Conservation (phyloP, 1,284 basidiomycete species). For the Cryptococcus neoformans region DNA sequence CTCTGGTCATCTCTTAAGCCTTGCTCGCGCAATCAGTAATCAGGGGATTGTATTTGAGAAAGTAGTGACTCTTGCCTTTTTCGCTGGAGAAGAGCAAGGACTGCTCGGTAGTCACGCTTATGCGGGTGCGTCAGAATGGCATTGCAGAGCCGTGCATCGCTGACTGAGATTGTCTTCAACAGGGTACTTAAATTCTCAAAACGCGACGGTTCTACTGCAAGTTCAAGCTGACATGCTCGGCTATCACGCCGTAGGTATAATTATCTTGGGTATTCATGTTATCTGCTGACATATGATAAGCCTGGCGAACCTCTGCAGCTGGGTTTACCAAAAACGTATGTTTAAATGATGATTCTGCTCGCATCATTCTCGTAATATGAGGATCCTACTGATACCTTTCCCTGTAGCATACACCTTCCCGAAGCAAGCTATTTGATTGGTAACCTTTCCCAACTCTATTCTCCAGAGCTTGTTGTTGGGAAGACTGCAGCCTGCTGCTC, state of each 20-base stretch:
- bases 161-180: neutral
- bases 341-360: conserved; percentile 5
- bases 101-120: conserved; percentile 50
- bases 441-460: conserved; percentile 66
- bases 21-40: conserved; percentile 65
- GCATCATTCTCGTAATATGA: neutral
- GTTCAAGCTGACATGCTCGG: conserved; percentile 87
- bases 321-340: conserved; percentile 59
- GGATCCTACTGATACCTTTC: neutral
- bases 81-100: conserved; percentile 54
- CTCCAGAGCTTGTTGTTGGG: conserved; percentile 77
- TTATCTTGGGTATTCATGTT: neutral
- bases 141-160: neutral
- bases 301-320: conserved; percentile 71
- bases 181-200: conserved; percentile 42
- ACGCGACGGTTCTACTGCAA: conserved; percentile 71
- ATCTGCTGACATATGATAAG: conserved; percentile 27
- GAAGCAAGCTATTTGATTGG: conserved; percentile 70
- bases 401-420: conserved; percentile 66
- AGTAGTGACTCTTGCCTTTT: conserved; percentile 48
- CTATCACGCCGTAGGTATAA: conserved; percentile 56
- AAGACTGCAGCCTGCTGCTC: conserved; percentile 75
- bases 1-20: conserved; percentile 64
- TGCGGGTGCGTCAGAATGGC: conserved; percentile 40
- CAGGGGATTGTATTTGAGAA: conserved; percentile 56